Evolutionary conservation across 2,329 filamentous ascomycete genomes (phyloP).

Genomic region (Coniochaeta sp.): DNA sequence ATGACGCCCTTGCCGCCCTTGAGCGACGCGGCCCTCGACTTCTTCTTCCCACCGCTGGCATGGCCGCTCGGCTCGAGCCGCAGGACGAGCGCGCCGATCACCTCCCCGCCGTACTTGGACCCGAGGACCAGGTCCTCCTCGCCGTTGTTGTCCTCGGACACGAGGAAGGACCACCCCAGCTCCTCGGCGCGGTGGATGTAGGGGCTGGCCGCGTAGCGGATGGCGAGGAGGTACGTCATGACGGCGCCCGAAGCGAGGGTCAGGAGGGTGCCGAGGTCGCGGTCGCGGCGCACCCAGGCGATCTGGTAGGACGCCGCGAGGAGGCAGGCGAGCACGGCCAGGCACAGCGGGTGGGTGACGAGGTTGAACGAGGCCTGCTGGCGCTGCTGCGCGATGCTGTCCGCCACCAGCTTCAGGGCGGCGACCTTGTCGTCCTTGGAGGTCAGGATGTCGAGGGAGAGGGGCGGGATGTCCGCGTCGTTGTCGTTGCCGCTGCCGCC

Average conservation of each 20-base stretch:
- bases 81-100: constrained; percentile 67
- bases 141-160: constrained; percentile 24
- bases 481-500: constrained; percentile 17
- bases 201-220: constrained; percentile 51
- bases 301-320: constrained; percentile 39
- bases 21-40: constrained; percentile 3
- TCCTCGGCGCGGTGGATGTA: constrained; percentile 59
- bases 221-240: constrained; percentile 54
- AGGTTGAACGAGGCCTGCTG: constrained; percentile 58
- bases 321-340: constrained; percentile 37
- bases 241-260: constrained; percentile 54
- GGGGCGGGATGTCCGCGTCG: constrained; percentile 50
- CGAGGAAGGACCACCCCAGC: constrained; percentile 56
- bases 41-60: constrained; percentile 9
- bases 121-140: constrained; percentile 55
- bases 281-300: constrained; percentile 30
- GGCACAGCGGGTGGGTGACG: constrained; percentile 52
- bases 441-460: constrained; percentile 53
- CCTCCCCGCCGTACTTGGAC: constrained; percentile 57
- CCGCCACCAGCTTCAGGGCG: constrained; percentile 67
- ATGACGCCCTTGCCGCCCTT: constrained; percentile 63
- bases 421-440: constrained; percentile 53
- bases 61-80: constrained; percentile 41
- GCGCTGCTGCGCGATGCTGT: constrained; percentile 77
- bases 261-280: constrained; percentile 47